Base-by-base conservation (phyloP, 345 rosid species). In the Gossypium anomalum region DNA sequence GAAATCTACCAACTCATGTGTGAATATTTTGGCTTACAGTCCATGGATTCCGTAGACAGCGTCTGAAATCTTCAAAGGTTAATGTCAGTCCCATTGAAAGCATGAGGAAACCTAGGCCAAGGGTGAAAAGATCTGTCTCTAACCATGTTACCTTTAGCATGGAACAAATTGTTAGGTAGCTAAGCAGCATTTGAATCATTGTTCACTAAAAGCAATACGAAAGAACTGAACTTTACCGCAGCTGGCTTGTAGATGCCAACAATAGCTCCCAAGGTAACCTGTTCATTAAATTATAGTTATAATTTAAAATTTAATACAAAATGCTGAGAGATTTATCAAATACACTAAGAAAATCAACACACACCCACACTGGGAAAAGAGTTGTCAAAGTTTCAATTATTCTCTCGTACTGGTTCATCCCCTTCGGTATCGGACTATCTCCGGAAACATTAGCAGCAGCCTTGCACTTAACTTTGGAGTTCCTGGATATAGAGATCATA, bases 31-130 rank as follows among this genome's bases (percentile, higher is more conserved):
- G 57, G 45, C 63, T 87, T 88, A 94, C 96, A 84, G 98, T 94
- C 97, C 98, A 92, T 45, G 95, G 98, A 74, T 94, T 94, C 76
- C 92, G 89, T 71, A 92, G 84, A 79, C 98, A 92, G 65, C 92
- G 78, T 82, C 90, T 87, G 82, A 94, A 94, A 81, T 94, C 95
- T 67, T 92, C 95, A 80, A 94, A 94, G 3, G 89, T 92, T 86
- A 92, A 81, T 27, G 97, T 94, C 81, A 94, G 82, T 71, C 97
- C 98, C 98, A 94, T 94, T 65, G 97, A 94, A 69, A 92, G 97
- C 98, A 92, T 92, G 66, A 94, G 98, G 78, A 94, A 92, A 55
- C 97, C 98, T 63, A 94, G 83, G 77, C 93, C 93, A 53, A 88
- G 55, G 56, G 98, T 94, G 85, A 92, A 94, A 44, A 90, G 90